phyloP scores from a whole-genome alignment of 2,329 filamentous ascomycete species.

The Fusarium irregulare region DNA sequence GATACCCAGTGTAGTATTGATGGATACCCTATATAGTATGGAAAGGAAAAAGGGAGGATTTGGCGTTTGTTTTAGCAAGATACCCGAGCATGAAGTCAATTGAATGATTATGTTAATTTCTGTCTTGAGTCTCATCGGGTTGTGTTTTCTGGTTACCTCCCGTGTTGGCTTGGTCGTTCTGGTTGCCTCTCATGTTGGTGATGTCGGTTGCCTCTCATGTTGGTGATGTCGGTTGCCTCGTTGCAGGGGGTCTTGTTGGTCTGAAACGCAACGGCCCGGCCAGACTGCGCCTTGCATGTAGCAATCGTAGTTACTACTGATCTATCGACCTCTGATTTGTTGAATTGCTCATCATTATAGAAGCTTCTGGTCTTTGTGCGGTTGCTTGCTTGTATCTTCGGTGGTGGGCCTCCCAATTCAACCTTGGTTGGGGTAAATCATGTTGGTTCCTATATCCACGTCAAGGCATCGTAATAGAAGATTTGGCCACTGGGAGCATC shows the following conservation, averaged over 20 bases:
- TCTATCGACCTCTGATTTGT: not conserved
- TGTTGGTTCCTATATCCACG: too few species aligned
- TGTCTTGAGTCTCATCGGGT: fast-evolving
- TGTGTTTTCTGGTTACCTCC: too few species aligned
- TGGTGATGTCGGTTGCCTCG: not conserved
- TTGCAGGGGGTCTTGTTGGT: not conserved
- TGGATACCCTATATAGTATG: not conserved
- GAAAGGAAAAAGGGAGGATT: not conserved
- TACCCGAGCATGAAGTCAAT: constrained; percentile 30
- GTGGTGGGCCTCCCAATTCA: not conserved
- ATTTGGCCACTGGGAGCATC: too few species aligned
- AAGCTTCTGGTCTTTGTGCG: not conserved
- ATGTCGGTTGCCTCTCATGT: not conserved
- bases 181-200: not conserved
- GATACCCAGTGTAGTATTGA: not conserved
- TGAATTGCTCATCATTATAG: not conserved
- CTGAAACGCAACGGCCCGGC: not conserved
- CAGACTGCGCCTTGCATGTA: not conserved
- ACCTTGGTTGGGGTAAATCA: too few species aligned
- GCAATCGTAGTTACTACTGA: not conserved
- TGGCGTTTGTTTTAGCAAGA: constrained; percentile 26
- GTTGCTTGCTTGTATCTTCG: not conserved
- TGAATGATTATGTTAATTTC: not conserved
- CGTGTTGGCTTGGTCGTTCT: too few species aligned
- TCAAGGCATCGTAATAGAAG: too few species aligned